Base-by-base conservation (phyloP, 768 basidiomycete genomes). In the Cystobasidium onofrii region DNA sequence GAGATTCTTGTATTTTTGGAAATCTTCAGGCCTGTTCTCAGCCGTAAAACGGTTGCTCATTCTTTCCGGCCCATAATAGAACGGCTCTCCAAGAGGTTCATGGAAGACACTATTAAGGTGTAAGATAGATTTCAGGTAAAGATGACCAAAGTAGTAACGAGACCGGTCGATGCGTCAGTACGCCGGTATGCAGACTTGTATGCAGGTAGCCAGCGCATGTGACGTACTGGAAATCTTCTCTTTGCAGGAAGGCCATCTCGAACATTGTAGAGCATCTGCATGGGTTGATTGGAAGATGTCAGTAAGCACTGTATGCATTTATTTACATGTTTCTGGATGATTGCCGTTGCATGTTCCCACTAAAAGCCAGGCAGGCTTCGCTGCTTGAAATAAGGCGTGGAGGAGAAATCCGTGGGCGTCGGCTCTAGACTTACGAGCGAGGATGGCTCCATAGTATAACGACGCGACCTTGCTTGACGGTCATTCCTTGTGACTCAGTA, bases 241-340 rank as follows among this genome's bases (percentile, higher is more conserved):
- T 10, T 36, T 64, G 54, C 6, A 80, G 61, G 39, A 79, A 39
- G 34, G 73, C 73, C 33, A 75, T 74, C 52, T 79, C 79, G 65
- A 80, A 78, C 78, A 78, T 78, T 54, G 78, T 79, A 0, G 71
- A 74, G 23, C 61, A 64, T 73, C 71, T 64, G 29, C n/a, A 31
- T 23, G 31, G 33, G 34, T 25, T 4, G 12, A 4, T 3, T 13
- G 7, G 10, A 15, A 34, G 27, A 23, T 7, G 23, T 64, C 29
- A 64, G 63, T 64, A 6, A 6, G 27, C 63, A 15, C 23, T 46
- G 63, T 46, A 17, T 64, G 36, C 63, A 18, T 3, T 6, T 46
- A 17, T 7, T 7, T 25, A 17, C 15, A 29, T 60, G 57, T 23
- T 6, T 60, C 23, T 23, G 9, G 20, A 9, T 23, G 33, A 4